Conservation (phyloP, 306 rosid species). For the Prosopis cineraria region DNA sequence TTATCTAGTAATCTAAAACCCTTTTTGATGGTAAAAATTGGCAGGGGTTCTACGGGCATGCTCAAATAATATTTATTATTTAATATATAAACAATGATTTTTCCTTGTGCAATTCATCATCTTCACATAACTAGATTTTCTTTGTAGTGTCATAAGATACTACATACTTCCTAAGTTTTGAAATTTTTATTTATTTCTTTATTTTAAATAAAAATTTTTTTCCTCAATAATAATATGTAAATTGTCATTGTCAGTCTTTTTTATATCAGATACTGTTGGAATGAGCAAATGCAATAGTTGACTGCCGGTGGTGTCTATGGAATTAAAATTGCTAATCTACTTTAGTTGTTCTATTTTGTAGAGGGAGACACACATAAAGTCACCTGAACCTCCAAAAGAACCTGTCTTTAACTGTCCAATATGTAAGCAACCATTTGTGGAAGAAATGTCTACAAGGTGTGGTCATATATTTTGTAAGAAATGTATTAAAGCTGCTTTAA, state of each 20-base stretch:
- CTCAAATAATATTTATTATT: no score
- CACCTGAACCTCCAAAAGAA: background rate
- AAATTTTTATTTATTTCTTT: background rate
- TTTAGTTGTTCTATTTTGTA: background rate
- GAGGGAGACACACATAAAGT: background rate
- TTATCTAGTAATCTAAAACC: no score
- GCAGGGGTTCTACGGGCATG: no score
- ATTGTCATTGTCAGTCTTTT: no score
- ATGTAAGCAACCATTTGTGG: background rate
- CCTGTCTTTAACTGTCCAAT: slow-evolving; percentile 6
- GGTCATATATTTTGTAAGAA: slow-evolving; percentile 2
- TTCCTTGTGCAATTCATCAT: background rate
- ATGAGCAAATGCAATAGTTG: background rate
- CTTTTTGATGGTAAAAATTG: no score
- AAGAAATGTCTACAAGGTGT: slow-evolving; percentile 1
- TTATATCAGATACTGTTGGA: no score
- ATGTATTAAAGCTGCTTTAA: background rate
- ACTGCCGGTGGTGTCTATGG: background rate
- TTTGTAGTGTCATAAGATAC: background rate
- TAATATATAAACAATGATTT: background rate
- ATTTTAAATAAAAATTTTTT: no score
- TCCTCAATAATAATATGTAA: no score
- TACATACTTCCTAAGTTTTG: background rate
- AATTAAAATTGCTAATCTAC: slow-evolving; percentile 2
- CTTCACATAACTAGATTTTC: background rate